Evolutionary conservation across 352 stramenopile genomes (phyloP).

Genomic region (Elongisporangium senticosum): DNA sequence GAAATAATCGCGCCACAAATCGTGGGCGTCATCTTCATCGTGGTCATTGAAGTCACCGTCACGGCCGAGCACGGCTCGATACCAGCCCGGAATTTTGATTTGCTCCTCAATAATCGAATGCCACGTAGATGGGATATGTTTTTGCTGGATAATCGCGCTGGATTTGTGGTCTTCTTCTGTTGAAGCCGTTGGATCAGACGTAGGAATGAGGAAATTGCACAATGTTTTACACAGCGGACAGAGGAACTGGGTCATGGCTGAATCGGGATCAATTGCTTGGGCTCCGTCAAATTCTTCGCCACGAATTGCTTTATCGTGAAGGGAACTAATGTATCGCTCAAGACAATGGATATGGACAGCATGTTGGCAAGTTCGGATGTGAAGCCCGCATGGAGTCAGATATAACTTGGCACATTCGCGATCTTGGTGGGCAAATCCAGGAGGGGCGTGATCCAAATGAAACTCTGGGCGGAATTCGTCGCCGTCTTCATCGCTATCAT

Average conservation of each 20-base stretch:
- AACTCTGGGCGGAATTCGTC: constrained; percentile 29
- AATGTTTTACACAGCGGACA: constrained; percentile 91
- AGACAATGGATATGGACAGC: constrained; percentile 84
- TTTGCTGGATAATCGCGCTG: neutral
- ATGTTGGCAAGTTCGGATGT: constrained; percentile 84
- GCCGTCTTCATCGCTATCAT: constrained; percentile 48
- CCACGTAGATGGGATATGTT: constrained; percentile 29
- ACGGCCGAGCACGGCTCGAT: constrained; percentile 59
- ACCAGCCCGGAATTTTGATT: constrained; percentile 59
- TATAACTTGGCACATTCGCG: constrained; percentile 62
- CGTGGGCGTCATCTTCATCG: constrained; percentile 53
- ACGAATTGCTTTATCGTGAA: constrained; percentile 84
- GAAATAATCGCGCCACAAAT: constrained; percentile 84
- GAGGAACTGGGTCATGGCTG: constrained; percentile 88
- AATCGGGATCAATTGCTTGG: constrained; percentile 84
- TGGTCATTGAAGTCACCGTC: constrained; percentile 44
- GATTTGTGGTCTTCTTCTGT: neutral
- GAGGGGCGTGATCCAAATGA: constrained; percentile 34
- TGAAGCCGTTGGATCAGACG: constrained; percentile 38
- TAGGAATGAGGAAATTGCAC: constrained; percentile 89
- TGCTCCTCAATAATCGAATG: constrained; percentile 57
- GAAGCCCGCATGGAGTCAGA: constrained; percentile 71
- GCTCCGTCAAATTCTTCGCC: constrained; percentile 86
- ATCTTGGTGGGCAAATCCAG: constrained; percentile 33
- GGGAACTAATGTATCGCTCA: constrained; percentile 79